phyloP scores from a whole-genome alignment of 176 grass and related monocot species.

The Avena sativa region DNA sequence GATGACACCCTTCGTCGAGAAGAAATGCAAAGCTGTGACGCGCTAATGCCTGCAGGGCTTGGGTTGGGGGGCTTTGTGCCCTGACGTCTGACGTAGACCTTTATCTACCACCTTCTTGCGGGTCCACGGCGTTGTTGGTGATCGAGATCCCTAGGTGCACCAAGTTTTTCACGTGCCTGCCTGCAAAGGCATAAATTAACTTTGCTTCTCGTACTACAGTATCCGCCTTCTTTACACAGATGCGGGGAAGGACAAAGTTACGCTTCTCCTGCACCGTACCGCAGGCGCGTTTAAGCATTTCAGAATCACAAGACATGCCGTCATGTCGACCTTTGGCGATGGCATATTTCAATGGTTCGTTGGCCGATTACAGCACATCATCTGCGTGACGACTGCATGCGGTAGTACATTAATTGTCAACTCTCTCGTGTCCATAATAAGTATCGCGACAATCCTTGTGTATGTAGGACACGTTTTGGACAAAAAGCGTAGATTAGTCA shows the following conservation, averaged over 20 bases:
- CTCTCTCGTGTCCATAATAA: no score
- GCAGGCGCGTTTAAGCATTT: no score
- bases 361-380: background rate
- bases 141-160: no score
- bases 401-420: background rate
- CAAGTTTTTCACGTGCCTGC: no score
- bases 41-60: background rate
- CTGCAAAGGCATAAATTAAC: background rate
- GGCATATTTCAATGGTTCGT: no score
- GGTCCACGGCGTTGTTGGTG: background rate
- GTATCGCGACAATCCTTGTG: no score
- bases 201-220: background rate
- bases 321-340: no score
- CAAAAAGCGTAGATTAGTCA: no score
- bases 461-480: no score
- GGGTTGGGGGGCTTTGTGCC: background rate
- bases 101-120: slow-evolving; percentile 41
- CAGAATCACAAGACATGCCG: background rate
- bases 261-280: background rate
- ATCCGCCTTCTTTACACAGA: background rate
- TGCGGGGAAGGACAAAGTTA: background rate
- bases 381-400: background rate
- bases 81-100: slow-evolving; percentile 44
- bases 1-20: background rate
- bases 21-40: background rate